Base-by-base conservation (phyloP, 805 yeast species). In the Cyberlindnera subsufficiens region DNA sequence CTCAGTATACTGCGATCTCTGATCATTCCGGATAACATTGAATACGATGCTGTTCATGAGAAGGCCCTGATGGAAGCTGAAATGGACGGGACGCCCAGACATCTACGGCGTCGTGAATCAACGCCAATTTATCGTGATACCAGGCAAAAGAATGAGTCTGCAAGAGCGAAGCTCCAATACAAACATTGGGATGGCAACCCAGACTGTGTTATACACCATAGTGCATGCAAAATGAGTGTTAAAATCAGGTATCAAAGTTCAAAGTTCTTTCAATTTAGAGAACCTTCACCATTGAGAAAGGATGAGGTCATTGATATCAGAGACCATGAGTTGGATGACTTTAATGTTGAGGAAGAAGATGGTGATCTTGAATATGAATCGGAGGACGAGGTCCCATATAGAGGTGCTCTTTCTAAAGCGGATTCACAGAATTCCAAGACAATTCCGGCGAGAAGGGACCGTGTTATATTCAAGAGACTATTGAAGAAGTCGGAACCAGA, bases 371-470 rank as follows among this genome's bases (percentile, higher is more conserved):
- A 40, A 6, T 35, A 35, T 27, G 58, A 53, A 18, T 65, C 66
- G n/a, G 66, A 68, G n/a, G 60, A 67, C 37, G 83, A 81, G 42
- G 54, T 79, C 25, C 93, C 95, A 0, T 85, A 75, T 50, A 65
- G 82, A 39, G 93, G 93, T 0, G 72, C 84, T 0, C 62, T 85
- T 16, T 61, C 71, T 16, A 75, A 75, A 50, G 72, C 75, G 17
- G 79, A 82, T 35, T 78, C 82, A 30, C 73, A 71, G 25, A 83
- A 87, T 1, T 66, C 67, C 39, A 65, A 69, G 46, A 83, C 93
- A 0, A 72, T 73, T 33, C 95, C 95, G 0, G 72, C 72, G 1
- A 52, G 55, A 5, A 54, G 63, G 3, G 89, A 82, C 54, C 63
- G 79, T 14, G 59, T 58, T 13, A 47, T 65, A 16, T 86, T 85